Evolutionary conservation across 345 rosid genomes (phyloP).

Genomic region (Erucastrum elatum): DNA sequence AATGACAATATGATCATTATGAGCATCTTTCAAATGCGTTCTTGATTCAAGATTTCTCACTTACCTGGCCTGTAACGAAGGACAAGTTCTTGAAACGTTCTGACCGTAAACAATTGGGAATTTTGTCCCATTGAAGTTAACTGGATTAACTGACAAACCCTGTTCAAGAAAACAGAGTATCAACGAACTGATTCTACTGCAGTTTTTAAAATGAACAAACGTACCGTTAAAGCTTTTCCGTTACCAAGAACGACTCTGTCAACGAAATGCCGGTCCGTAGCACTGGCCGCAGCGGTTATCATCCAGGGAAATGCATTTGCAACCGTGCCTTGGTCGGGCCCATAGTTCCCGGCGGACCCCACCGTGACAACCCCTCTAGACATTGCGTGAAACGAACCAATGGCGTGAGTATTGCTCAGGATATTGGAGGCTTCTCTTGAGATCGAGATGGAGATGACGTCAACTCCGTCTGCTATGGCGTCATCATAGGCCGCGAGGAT

Average conservation of each 20-base stretch:
- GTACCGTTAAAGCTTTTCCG: conserved; percentile 36
- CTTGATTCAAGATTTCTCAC: conserved; percentile 1
- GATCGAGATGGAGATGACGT: conserved; percentile 30
- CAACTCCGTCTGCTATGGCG: conserved; percentile 34
- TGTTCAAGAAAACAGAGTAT: conserved; percentile 18
- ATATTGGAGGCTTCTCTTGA: neutral
- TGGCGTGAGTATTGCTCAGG: conserved; percentile 25
- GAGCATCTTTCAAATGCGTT: neutral
- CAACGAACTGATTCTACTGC: neutral
- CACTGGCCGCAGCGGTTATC: conserved; percentile 38
- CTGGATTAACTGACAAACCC: conserved; percentile 37
- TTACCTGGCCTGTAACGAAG: neutral
- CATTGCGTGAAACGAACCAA: conserved; percentile 51
- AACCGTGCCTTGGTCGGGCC: neutral
- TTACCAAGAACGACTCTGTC: conserved; percentile 43
- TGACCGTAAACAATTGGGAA: conserved; percentile 33
- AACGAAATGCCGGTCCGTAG: conserved; percentile 32
- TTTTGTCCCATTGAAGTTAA: conserved; percentile 25
- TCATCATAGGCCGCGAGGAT: conserved; percentile 34
- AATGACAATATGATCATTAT: conserved; percentile 5
- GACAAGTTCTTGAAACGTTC: neutral
- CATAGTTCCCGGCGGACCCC: conserved; percentile 43
- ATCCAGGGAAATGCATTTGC: conserved; percentile 39
- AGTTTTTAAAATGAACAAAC: neutral
- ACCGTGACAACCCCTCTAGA: conserved; percentile 44